These are phyloP conservation scores for Mesostigma viride DNA, from an alignment of 139 green algal genomes.

Conservation along the genomic window DNA sequence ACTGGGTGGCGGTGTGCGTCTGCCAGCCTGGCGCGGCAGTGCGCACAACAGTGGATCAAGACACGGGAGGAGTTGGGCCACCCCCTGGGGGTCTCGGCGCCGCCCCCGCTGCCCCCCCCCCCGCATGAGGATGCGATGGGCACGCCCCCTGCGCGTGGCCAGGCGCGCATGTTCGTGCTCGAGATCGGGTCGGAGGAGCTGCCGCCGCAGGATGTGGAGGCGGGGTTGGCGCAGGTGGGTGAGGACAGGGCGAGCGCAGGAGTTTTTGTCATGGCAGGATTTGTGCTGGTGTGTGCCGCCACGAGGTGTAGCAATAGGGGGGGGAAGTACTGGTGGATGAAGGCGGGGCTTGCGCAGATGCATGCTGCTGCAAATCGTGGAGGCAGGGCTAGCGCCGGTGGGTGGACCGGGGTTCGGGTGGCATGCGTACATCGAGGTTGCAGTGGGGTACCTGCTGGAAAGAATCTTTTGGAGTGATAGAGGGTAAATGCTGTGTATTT, in stretches of 20 bases:
- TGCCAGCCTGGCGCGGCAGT: constrained; percentile 37
- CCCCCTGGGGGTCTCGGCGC: constrained; percentile 60
- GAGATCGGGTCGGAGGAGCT: constrained; percentile 97
- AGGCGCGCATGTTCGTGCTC: constrained; percentile 66
- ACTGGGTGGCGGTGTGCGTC: no score
- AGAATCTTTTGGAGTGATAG: no score
- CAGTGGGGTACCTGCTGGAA: no score
- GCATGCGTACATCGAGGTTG: no score
- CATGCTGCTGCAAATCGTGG: no score
- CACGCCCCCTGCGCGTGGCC: background rate
- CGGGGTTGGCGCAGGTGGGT: constrained; percentile 63
- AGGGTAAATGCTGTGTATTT: no score
- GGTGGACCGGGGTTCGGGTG: no score
- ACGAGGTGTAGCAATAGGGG: no score
- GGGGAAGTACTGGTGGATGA: no score
- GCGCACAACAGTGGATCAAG: constrained; percentile 65
- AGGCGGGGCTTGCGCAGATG: no score
- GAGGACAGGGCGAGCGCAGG: background rate
- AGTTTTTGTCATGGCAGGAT: background rate
- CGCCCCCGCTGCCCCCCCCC: constrained; percentile 8
- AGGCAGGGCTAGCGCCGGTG: no score
- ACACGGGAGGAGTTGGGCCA: constrained; percentile 77
- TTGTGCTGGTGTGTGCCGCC: background rate
- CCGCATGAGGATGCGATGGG: background rate
- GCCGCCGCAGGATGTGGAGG: constrained; percentile 74